Base-by-base conservation (phyloP, 2,329 filamentous ascomycete genomes). In the Fusarium buharicum region DNA sequence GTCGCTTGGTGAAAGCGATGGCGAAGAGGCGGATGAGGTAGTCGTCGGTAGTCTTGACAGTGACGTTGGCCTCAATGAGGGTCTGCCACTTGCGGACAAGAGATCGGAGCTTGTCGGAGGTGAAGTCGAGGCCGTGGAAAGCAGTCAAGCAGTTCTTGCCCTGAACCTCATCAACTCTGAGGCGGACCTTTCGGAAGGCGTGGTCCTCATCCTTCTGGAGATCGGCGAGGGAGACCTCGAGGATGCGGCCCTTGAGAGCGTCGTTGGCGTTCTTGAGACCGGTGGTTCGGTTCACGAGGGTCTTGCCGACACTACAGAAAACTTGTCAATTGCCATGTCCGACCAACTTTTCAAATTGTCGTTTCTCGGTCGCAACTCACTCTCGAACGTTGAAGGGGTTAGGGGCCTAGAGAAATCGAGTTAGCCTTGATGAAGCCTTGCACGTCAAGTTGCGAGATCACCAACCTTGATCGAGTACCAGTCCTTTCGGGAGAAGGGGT, bases 191-290 rank as follows among this genome's bases (percentile, higher is more conserved):
- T 85, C 95, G 94, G 91, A 98, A 99, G 62, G 95, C 88, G 83
- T 99, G 95, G 84, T 98, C 95, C 87, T 99, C 95, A 80, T 99
- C 95, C 85, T 97, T 98, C 86, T 99, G 95, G 70, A 99, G 90
- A 82, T 99, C 95, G 78, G 95, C 95, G 77, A 99, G 90, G 70
- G 94, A 98, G 72, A 98, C 94, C 86, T 99, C 95, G 83, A 99
- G 89, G 83, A 99, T 96, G 76, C 95, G 91, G 79, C 95, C 95
- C 88, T 98, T 99, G 76, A 99, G 88, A 72, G 94, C 90, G 78
- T 99, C 95, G 86, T 98, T 99, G 80, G 95, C 95, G 85, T 98
- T 98, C 90, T 98, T 99, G 76, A 99, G 86, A 96, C 95, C 95
- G 75, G 93, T 97, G 75, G 95, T 97, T 77, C 95, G 90, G 91